Conservation (phyloP, 495 filamentous ascomycete species). For the Astrothelium macrocarpum region DNA sequence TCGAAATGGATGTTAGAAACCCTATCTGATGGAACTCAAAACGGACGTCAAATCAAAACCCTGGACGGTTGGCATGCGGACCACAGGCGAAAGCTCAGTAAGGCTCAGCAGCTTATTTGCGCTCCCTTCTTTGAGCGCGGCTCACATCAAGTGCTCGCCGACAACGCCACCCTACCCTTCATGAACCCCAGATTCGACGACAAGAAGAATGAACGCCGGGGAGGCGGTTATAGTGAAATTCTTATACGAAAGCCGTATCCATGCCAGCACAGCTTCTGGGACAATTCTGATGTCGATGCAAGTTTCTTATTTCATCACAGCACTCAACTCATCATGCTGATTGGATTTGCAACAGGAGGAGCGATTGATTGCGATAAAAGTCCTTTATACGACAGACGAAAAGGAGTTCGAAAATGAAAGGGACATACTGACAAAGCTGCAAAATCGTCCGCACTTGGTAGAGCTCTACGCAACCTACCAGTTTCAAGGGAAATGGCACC, state of each 20-base stretch:
- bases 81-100: conserved; percentile 18
- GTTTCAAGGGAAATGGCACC: conserved; percentile 7
- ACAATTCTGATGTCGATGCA: neutral
- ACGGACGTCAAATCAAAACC: neutral
- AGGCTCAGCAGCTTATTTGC: neutral
- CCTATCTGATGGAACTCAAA: neutral
- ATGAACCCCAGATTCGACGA: neutral
- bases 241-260: neutral
- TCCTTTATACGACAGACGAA: neutral
- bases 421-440: neutral
- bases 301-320: neutral
- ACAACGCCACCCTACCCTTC: conserved; percentile 7
- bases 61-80: neutral
- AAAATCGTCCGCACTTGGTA: conserved; percentile 7
- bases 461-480: conserved; percentile 13
- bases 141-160: neutral
- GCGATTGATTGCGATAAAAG: conserved; percentile 1
- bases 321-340: neutral
- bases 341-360: neutral
- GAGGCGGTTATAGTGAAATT: conserved; percentile 7
- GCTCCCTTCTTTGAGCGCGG: neutral
- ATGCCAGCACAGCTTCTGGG: conserved; percentile 6
- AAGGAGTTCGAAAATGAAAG: conserved; percentile 3
- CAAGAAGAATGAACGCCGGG: neutral
- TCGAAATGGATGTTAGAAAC: neutral